Conservation (phyloP, 2,329 filamentous ascomycete genomes). For the Neonectria neomacrospora region DNA sequence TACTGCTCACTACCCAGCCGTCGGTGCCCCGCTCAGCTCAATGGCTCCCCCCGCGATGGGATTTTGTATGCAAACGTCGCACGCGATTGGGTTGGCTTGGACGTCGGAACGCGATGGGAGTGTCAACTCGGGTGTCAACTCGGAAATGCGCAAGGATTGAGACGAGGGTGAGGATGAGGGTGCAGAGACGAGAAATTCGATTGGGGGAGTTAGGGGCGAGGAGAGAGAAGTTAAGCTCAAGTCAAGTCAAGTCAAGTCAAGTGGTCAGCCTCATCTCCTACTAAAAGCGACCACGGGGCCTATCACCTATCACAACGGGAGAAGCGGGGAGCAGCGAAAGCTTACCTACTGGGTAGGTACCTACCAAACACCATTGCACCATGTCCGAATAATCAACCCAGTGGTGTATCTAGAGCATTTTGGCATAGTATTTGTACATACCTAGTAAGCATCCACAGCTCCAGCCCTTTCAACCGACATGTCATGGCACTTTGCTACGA, state of each 20-base stretch:
- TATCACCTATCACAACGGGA: too few species aligned
- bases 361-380: too few species aligned
- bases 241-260: neutral
- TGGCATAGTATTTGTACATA: too few species aligned
- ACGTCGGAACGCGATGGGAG: too few species aligned
- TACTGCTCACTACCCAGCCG: too few species aligned
- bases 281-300: neutral
- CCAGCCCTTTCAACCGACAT: neutral
- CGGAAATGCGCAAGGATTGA: neutral
- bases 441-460: neutral
- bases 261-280: constrained; percentile 3
- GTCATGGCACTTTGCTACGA: too few species aligned
- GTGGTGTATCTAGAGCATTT: too few species aligned
- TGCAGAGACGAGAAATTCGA: neutral
- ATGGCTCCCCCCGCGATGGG: constrained; percentile 26
- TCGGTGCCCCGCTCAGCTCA: constrained; percentile 35
- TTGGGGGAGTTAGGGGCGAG: neutral
- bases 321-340: neutral
- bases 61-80: constrained; percentile 10
- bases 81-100: neutral
- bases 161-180: neutral
- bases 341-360: neutral
- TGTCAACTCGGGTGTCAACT: neutral
- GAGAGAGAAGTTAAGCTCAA: neutral
- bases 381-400: too few species aligned